Evolutionary conservation across 2,329 filamentous ascomycete species (phyloP).

Genomic region (Clonostachys byssicola): DNA sequence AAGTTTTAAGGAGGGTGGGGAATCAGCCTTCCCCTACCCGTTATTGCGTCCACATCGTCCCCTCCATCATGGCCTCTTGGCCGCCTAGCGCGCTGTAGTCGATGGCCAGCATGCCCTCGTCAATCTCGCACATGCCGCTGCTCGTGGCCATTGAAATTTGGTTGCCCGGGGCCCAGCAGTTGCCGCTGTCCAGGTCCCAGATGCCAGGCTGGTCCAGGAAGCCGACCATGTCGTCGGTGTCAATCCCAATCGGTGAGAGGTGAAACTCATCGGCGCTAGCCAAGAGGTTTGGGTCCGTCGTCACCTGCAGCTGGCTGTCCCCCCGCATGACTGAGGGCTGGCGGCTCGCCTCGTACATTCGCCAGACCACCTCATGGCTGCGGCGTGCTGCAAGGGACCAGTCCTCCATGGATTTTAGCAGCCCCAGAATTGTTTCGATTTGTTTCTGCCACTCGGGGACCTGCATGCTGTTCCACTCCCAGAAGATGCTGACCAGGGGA

Average conservation of each 20-base stretch:
- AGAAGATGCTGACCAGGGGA: constrained; percentile 70
- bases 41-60: constrained; percentile 34
- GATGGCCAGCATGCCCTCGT: constrained; percentile 26
- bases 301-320: not conserved
- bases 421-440: constrained; percentile 53
- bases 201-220: constrained; percentile 49
- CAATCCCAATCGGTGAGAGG: constrained; percentile 47
- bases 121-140: constrained; percentile 15
- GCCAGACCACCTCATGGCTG: constrained; percentile 58
- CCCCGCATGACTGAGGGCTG: constrained; percentile 20
- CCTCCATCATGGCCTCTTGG: constrained; percentile 27
- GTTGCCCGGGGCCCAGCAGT: constrained; percentile 36
- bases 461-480: constrained; percentile 50
- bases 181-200: constrained; percentile 49
- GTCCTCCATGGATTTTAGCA: constrained; percentile 60
- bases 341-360: constrained; percentile 56
- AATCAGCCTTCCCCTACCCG: too few relatives aligned
- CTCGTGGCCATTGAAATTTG: constrained; percentile 4
- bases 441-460: constrained; percentile 50
- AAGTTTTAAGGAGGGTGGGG: too few relatives aligned
- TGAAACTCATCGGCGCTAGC: constrained; percentile 35
- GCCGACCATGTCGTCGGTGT: constrained; percentile 46
- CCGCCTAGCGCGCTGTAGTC: constrained; percentile 32
- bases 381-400: constrained; percentile 61
- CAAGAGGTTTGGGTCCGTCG: constrained; percentile 14